These are phyloP conservation scores for Thielaviopsis euricoi DNA, from an alignment of 2,329 filamentous ascomycete genomes.

Conservation along the genomic window DNA sequence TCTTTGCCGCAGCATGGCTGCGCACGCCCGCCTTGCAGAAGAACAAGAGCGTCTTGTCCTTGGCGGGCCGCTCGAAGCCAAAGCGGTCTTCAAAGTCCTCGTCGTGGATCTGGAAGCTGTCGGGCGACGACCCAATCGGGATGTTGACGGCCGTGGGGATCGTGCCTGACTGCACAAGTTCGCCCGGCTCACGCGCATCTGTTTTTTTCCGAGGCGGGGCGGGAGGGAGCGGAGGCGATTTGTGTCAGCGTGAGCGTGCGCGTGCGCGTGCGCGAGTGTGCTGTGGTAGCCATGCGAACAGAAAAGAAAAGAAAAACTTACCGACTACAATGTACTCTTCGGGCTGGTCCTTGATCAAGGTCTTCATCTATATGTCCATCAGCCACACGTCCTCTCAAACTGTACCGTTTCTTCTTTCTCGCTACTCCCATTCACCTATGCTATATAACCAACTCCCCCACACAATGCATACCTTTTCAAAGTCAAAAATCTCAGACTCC, in stretches of 20 bases:
- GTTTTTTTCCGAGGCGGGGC: too few species aligned
- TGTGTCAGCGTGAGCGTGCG: too few species aligned
- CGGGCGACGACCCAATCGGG: constrained; percentile 59
- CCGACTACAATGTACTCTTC: constrained; percentile 10
- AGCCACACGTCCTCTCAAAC: neutral
- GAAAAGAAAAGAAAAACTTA: neutral
- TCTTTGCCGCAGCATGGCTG: constrained; percentile 55
- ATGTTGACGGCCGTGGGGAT: constrained; percentile 77
- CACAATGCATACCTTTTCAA: constrained; percentile 9
- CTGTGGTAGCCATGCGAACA: neutral
- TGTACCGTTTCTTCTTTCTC: neutral
- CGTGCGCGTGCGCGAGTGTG: too few species aligned
- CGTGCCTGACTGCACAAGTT: constrained; percentile 45
- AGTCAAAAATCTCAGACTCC: constrained; percentile 7
- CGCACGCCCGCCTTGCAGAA: constrained; percentile 90
- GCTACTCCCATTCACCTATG: too few species aligned
- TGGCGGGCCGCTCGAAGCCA: constrained; percentile 52
- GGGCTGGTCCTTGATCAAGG: constrained; percentile 5
- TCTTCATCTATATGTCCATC: constrained; percentile 1
- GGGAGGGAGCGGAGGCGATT: too few species aligned
- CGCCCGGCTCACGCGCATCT: constrained; percentile 59
- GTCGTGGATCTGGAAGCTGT: constrained; percentile 57
- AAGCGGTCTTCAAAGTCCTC: constrained; percentile 74
- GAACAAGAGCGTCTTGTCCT: constrained; percentile 53
- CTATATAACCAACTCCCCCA: too few species aligned